Base-by-base conservation (phyloP, 2,329 filamentous ascomycete species). In the Polytolypa hystricis region DNA sequence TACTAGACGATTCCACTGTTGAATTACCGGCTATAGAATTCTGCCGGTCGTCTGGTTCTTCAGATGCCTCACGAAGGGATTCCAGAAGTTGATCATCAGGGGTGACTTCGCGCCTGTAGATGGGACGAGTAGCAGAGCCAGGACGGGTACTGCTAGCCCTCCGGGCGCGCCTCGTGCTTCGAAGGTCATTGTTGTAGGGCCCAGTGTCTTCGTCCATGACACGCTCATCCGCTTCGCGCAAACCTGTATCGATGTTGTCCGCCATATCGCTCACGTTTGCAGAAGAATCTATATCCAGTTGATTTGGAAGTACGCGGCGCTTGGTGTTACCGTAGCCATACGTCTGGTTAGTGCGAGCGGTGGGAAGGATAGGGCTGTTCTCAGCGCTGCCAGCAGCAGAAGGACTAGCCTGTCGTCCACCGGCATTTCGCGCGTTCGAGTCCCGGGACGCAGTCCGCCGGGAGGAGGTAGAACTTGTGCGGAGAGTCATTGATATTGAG, bases 281-380 rank as follows among this genome's bases (percentile, higher is more conserved):
- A 4, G 46, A 45, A 10, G 53, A 49, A 23, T 54, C 46, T 3
- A 51, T 42, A n/a, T 49, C 41, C 17, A 62, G 47, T 43, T 52
- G 52, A 30, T 51, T 50, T 7, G 61, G 60, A 14, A 64, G 45
- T 16, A 52, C 46, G 11, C 57, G 51, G 9, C 55, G 54, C 15
- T 52, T 51, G 14, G 51, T 53, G 5, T 58, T 55, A 18, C 61
- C 61, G 50, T 64, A 64, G 10, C 57, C 57, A 38, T 57, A 63
- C 1, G 61, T 62, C 30, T 56, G 54, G 36, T 57, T 56, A 16
- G 55, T 55, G 27, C 59, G 56, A 32, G 64, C 47, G 33, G 54
- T 50, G 5, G 60, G 60, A 21, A 64, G 45, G 35, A 39, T 42
- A 28, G 53, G 51, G 42, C 52, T 60, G 32, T 35, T 21, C 15